Percentiles rank a stretch among this genome's conserved stretches.
phyloP scores from a whole-genome alignment of 2,329 filamentous ascomycete genomes.

The Diaporthe capsici region DNA sequence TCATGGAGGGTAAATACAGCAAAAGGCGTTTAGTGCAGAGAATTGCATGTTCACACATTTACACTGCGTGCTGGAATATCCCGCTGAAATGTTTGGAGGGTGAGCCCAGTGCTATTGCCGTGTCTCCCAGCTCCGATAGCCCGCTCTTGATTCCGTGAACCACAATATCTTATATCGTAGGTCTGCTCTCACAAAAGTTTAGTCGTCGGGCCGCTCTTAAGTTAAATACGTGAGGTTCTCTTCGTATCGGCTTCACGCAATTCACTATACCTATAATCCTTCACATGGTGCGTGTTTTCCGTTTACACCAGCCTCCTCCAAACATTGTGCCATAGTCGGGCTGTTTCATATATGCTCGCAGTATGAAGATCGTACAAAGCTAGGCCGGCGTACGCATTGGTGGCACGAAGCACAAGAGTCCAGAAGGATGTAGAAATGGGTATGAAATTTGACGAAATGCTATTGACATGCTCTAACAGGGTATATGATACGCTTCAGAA shows the following conservation, averaged over 20 bases:
- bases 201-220: neutral
- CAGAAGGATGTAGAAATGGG: constrained; percentile 18
- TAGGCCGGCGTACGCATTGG: too few relatives aligned
- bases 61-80: neutral
- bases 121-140: neutral
- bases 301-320: neutral
- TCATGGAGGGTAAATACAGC: constrained; percentile 12
- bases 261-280: neutral
- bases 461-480: constrained; percentile 29
- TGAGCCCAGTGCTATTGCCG: neutral
- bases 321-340: neutral
- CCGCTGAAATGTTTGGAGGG: neutral
- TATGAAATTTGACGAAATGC: constrained; percentile 15
- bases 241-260: neutral
- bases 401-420: neutral
- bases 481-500: constrained; percentile 13
- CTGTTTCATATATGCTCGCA: too few relatives aligned
- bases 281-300: neutral
- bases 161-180: neutral
- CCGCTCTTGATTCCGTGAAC: neutral
- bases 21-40: constrained; percentile 27
- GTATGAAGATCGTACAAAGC: neutral
- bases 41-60: constrained; percentile 19
- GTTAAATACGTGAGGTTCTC: neutral
- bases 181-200: too few relatives aligned